Percentiles rank a stretch among this genome's conserved stretches.
Evolutionary conservation across 257 asterid species (phyloP).

Genomic region (Solanum appendiculatum): DNA sequence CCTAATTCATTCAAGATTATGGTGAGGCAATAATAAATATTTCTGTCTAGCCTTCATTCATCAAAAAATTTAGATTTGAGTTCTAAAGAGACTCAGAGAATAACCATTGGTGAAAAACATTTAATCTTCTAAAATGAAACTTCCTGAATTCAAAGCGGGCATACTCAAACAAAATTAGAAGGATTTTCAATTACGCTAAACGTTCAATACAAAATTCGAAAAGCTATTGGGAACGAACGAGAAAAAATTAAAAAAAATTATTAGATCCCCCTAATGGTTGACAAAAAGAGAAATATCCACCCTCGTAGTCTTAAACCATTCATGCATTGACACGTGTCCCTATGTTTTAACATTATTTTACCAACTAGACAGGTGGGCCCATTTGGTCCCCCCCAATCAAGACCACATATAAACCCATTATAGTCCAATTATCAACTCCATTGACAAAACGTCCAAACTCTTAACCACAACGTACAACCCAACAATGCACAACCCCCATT

Average conservation of each 20-base stretch:
- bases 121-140: background rate
- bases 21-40: too few relatives aligned
- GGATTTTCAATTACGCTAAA: too few relatives aligned
- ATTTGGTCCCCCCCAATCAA: slow-evolving; percentile 29
- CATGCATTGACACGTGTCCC: background rate
- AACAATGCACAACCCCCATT: background rate
- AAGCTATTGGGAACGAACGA: background rate
- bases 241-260: background rate
- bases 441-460: slow-evolving; percentile 2
- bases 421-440: background rate
- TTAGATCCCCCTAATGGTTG: background rate
- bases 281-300: background rate
- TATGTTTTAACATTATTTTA: background rate
- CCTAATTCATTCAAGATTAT: accelerated
- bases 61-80: background rate
- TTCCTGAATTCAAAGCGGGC: background rate
- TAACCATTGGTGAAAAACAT: background rate
- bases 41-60: background rate
- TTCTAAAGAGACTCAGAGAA: background rate
- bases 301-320: background rate
- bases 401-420: slow-evolving; percentile 11
- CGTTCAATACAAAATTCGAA: background rate
- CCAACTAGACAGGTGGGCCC: slow-evolving; percentile 52
- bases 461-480: background rate
- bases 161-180: too few relatives aligned